Evolutionary conservation across 176 grass and related monocot genomes (phyloP), one percentile per base, ranked within the genome.

Genomic region (Hsuehochloa calcarea): DNA sequence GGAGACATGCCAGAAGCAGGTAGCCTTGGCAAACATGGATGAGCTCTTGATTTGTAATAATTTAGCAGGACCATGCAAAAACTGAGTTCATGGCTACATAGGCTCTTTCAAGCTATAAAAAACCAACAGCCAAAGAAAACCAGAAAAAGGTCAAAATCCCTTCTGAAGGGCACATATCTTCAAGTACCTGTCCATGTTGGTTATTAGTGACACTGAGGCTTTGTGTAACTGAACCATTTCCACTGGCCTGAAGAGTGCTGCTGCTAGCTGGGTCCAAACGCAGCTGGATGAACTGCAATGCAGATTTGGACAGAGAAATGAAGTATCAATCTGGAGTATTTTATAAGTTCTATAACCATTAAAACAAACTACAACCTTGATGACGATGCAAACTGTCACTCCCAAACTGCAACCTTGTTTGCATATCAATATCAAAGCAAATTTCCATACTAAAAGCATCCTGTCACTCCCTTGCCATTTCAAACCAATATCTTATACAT

Each of bases 101-200:
- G 13, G 70, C n/a, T 84, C 12, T 83, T 80, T 83, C 29, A 83
- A 74, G 58, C 43, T 74, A 52, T 22, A 4, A 39, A 77, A 54
- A 10, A 56, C 62, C 47, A 73, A 8, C 66, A 41, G 17, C 16
- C 38, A 77, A 77, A 39, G 14, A 68, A 77, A 80, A 82, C 55
- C n/a, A 75, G 43, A 46, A 60, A 73, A 71, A 6, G 23, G 12
- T 38, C 20, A 64, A 22, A 46, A 72, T 23, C 14, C 51, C 35
- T 27, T 66, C 12, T 14, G 17, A 38, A 46, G 10, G 60, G n/a
- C n/a, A 61, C 39, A 11, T 16, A 62, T 40, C 2, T 72, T 72
- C 22, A 77, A n/a, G 58, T 94, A 99, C 96, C 96, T 99, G 96
- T 31, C 93, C 97, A 82, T 94, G 91, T 83, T 92, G 91, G 67